Percentiles rank a stretch among this genome's conserved stretches.
Conservation (phyloP, 169 alveolate genomes). For the Plasmodium relictum region DNA sequence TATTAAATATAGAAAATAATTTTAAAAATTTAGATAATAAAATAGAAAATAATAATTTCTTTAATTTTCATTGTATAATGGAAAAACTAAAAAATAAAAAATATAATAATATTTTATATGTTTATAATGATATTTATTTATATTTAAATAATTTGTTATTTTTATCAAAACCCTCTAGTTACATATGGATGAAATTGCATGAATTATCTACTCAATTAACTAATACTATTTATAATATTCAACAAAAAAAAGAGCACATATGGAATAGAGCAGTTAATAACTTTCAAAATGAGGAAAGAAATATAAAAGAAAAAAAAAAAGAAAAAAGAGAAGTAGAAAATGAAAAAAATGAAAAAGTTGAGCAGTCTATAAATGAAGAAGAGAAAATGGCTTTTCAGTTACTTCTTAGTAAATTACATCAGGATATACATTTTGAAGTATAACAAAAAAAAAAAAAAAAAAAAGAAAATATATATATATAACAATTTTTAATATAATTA, state of each 20-base stretch:
- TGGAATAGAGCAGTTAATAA: not conserved
- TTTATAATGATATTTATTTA: slow-evolving; percentile 55
- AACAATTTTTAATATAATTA: not conserved
- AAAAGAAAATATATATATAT: not conserved
- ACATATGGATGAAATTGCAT: slow-evolving; percentile 71
- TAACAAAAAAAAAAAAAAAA: slow-evolving; percentile 7
- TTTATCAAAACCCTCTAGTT: slow-evolving; percentile 70
- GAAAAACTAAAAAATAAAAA: slow-evolving; percentile 41
- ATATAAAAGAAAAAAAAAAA: slow-evolving; percentile 12
- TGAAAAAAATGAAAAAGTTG: not conserved
- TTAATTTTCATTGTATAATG: slow-evolving; percentile 53
- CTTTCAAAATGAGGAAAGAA: slow-evolving; percentile 1
- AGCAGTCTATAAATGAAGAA: slow-evolving; percentile 55
- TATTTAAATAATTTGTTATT: slow-evolving; percentile 48
- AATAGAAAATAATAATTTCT: slow-evolving; percentile 52
- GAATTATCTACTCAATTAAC: slow-evolving; percentile 40
- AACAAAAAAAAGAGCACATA: slow-evolving; percentile 29
- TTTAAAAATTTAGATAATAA: slow-evolving; percentile 64
- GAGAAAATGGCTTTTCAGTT: slow-evolving; percentile 66
- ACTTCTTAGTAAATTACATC: slow-evolving; percentile 58
- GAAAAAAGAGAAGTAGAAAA: slow-evolving; percentile 2
- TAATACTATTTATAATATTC: slow-evolving; percentile 20
- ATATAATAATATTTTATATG: slow-evolving; percentile 31
- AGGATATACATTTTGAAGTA: slow-evolving; percentile 72
- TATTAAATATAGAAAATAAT: slow-evolving; percentile 56